Conservation (phyloP, 2,329 filamentous ascomycete genomes). For the Plectosphaerella plurivora region DNA sequence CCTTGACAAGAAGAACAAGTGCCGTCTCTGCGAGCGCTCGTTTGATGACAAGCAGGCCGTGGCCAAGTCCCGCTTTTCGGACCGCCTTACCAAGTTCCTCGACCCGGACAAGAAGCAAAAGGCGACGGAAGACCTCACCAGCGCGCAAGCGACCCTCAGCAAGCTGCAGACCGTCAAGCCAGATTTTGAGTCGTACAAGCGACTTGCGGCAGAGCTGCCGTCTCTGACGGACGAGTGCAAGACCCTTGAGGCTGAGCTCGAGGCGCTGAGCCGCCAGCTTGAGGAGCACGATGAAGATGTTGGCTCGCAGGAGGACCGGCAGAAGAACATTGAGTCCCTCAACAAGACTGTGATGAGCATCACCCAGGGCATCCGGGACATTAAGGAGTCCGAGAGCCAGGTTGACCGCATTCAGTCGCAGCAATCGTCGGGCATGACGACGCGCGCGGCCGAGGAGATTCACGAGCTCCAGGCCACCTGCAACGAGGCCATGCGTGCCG, state of each 20-base stretch:
- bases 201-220: slow-evolving; percentile 69
- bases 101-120: slow-evolving; percentile 59
- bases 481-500: slow-evolving; percentile 60
- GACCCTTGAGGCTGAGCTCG: slow-evolving; percentile 57
- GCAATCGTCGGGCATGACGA: slow-evolving; percentile 63
- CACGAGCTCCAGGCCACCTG: slow-evolving; percentile 68
- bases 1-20: slow-evolving; percentile 65
- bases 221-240: slow-evolving; percentile 59
- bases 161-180: slow-evolving; percentile 58
- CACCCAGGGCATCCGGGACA: slow-evolving; percentile 65
- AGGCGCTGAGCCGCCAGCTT: slow-evolving; percentile 53
- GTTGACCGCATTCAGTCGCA: slow-evolving; percentile 72
- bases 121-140: slow-evolving; percentile 56
- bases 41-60: slow-evolving; percentile 59
- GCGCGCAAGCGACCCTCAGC: slow-evolving; percentile 44
- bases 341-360: slow-evolving; percentile 74
- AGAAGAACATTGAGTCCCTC: slow-evolving; percentile 71
- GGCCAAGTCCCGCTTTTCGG: slow-evolving; percentile 56
- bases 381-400: slow-evolving; percentile 65
- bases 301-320: slow-evolving; percentile 57
- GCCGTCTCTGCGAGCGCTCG: slow-evolving; percentile 68
- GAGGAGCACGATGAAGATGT: slow-evolving; percentile 67
- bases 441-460: slow-evolving; percentile 76
- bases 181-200: slow-evolving; percentile 70
- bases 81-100: slow-evolving; percentile 61